phyloP scores from a whole-genome alignment of 352 stramenopile genomes.

The Phytophthora crassamura region DNA sequence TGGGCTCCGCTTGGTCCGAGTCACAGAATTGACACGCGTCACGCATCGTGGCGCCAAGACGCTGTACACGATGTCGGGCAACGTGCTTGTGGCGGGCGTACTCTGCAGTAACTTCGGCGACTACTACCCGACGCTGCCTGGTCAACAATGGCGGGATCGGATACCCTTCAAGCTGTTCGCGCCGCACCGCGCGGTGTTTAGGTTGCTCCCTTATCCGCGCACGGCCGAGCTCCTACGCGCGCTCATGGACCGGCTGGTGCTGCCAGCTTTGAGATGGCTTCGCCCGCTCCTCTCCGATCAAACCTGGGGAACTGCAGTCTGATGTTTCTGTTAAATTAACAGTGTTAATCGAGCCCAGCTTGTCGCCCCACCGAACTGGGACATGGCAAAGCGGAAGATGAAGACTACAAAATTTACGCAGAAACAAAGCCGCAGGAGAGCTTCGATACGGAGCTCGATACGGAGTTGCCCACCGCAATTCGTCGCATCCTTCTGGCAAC shows the following conservation, averaged over 20 bases:
- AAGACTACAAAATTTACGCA: constrained; percentile 5
- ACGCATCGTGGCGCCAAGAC: constrained; percentile 48
- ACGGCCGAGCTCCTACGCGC: constrained; percentile 49
- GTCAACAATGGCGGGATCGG: constrained; percentile 40
- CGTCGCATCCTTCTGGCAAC: constrained; percentile 28
- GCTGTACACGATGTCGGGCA: constrained; percentile 74
- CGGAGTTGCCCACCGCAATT: constrained; percentile 5
- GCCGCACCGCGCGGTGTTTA: constrained; percentile 57
- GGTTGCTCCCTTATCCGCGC: constrained; percentile 47
- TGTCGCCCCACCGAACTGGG: constrained; percentile 24
- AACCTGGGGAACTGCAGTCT: constrained; percentile 14
- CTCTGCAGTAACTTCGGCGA: constrained; percentile 85
- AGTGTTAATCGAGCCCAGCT: constrained; percentile 5
- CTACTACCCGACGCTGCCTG: constrained; percentile 55
- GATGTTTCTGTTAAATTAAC: too few species aligned
- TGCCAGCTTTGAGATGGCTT: constrained; percentile 49
- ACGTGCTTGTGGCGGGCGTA: constrained; percentile 68
- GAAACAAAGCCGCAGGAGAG: constrained; percentile 24
- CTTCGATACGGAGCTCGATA: constrained; percentile 16
- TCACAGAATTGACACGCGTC: constrained; percentile 38
- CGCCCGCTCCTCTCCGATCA: constrained; percentile 24
- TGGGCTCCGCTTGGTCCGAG: constrained; percentile 21
- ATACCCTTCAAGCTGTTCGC: constrained; percentile 60
- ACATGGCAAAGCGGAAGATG: constrained; percentile 35
- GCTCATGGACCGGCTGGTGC: constrained; percentile 57